Evolutionary conservation across 2,329 filamentous ascomycete species (phyloP).

Genomic region (Claviceps quebecensis): DNA sequence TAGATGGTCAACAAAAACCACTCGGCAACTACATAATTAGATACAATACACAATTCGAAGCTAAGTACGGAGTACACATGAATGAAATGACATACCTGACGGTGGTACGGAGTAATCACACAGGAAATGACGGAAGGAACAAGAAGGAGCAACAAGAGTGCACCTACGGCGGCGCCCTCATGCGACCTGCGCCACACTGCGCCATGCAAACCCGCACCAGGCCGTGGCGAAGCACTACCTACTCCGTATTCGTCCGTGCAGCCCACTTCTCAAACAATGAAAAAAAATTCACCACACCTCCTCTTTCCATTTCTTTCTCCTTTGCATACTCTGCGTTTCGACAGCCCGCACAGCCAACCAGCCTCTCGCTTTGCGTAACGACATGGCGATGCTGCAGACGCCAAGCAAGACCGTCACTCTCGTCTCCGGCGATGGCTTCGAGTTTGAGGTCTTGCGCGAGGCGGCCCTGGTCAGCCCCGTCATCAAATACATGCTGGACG

Average conservation of each 20-base stretch:
- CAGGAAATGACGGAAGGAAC: no score
- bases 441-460: conserved; percentile 61
- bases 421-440: conserved; percentile 60
- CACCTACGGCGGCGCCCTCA: no score
- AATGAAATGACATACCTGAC: no score
- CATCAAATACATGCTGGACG: conserved; percentile 63
- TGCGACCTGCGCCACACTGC: neutral
- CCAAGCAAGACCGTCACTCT: conserved; percentile 61
- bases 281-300: neutral
- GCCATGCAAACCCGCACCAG: neutral
- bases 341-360: neutral
- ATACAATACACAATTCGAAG: no score
- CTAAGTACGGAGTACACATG: no score
- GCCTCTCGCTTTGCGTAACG: neutral
- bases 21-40: no score
- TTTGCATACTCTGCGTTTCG: no score
- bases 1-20: no score
- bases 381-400: conserved; percentile 12
- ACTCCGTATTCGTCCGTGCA: neutral
- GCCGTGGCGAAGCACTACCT: neutral
- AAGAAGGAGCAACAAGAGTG: no score
- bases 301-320: neutral
- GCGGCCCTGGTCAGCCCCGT: conserved; percentile 55
- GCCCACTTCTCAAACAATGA: neutral
- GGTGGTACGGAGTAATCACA: no score